Evolutionary conservation across 345 rosid species (phyloP).

Genomic region (Rubroshorea leprosula): DNA sequence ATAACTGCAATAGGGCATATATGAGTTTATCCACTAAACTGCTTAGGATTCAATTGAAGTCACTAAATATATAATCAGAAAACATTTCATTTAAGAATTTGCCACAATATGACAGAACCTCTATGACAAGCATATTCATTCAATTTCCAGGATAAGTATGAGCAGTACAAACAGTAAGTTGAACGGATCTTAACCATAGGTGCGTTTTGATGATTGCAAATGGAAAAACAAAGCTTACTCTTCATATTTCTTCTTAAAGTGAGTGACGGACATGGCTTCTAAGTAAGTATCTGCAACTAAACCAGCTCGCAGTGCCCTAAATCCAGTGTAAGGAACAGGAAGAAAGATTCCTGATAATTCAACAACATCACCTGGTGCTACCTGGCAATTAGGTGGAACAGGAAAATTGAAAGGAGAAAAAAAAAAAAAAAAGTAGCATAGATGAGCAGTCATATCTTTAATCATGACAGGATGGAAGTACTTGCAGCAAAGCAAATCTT

Average conservation of each 20-base stretch:
- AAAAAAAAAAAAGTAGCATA: neutral
- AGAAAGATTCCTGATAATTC: constrained; percentile 97
- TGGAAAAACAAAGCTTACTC: constrained; percentile 56
- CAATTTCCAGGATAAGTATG: too few species aligned
- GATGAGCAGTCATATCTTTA: neutral
- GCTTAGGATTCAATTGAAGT: constrained; percentile 57
- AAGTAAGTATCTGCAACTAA: constrained; percentile 93
- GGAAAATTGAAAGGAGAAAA: neutral
- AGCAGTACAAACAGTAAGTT: too few species aligned
- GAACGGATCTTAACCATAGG: too few species aligned
- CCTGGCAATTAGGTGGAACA: constrained; percentile 33
- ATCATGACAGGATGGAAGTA: neutral
- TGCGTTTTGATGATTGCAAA: constrained; percentile 1
- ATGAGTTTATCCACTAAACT: neutral
- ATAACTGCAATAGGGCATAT: constrained; percentile 44
- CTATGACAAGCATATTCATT: too few species aligned
- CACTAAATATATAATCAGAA: constrained; percentile 61
- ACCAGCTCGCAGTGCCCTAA: constrained; percentile 96
- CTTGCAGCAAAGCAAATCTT: neutral
- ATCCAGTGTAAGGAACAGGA: constrained; percentile 91
- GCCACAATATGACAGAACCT: too few species aligned
- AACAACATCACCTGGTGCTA: constrained; percentile 93
- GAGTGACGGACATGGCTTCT: constrained; percentile 85
- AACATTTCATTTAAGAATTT: neutral
- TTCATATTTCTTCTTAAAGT: constrained; percentile 95